A percentile compares a stretch with the other conserved stretches of the same genome.
Conservation (phyloP, 2,329 filamentous ascomycete genomes). For the Trichoderma guizhouense region DNA sequence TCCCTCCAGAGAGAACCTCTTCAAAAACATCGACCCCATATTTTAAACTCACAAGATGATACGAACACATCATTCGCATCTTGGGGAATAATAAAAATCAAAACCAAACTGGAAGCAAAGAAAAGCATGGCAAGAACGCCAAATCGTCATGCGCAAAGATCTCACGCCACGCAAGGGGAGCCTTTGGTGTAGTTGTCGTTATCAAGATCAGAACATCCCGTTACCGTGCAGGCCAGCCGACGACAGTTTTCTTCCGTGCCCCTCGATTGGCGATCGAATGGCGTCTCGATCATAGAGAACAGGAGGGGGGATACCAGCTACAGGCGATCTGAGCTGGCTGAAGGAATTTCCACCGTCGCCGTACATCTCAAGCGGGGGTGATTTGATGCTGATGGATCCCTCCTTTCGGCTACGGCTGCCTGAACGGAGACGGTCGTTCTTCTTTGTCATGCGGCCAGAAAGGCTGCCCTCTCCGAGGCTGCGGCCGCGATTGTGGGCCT, state of each 20-base stretch:
- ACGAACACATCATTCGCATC: background rate
- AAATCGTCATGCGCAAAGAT: background rate
- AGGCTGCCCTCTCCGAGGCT: conserved; percentile 53
- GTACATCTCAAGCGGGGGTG: conserved; percentile 32
- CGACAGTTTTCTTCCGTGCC: conserved; percentile 39
- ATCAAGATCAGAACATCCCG: conserved; percentile 51
- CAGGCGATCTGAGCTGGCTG: conserved; percentile 30
- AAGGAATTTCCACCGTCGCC: conserved; percentile 41
- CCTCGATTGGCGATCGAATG: conserved; percentile 34
- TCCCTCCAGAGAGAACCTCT: background rate
- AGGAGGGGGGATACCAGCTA: conserved; percentile 30
- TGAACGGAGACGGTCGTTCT: conserved; percentile 58
- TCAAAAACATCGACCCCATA: background rate
- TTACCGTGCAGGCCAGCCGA: conserved; percentile 51
- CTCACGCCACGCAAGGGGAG: background rate
- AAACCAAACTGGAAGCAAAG: background rate
- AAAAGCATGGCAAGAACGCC: background rate
- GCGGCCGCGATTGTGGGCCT: conserved; percentile 54
- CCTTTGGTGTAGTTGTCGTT: background rate
- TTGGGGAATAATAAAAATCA: background rate
- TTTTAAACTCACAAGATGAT: background rate
- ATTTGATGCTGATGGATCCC: conserved; percentile 25
- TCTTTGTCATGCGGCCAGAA: conserved; percentile 53
- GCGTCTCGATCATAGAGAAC: conserved; percentile 38
- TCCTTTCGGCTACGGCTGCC: conserved; percentile 55